Evolutionary conservation across 306 rosid genomes (phyloP), one percentile per base, ranked within the genome.

Genomic region (Parietaria judaica): DNA sequence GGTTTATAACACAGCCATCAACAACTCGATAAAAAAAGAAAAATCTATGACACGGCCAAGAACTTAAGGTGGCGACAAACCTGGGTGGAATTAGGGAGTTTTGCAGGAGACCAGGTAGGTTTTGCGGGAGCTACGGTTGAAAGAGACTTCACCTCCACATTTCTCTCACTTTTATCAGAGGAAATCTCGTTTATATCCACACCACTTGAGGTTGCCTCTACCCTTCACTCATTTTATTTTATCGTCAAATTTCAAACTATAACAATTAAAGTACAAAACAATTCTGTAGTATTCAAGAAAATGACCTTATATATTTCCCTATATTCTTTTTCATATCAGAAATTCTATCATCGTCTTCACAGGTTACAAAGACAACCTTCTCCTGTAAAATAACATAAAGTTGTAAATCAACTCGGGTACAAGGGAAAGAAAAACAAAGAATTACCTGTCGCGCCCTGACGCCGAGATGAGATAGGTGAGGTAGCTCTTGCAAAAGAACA

Each of bases 401-500:
- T 36, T 49, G 69, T 69, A 65, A 48, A 51, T 60, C 36, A 8
- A 48, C 41, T 60, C 36, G 45, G 70, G 31, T 31, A 61, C 50
- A 8, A 46, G 8, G 50, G 50, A 4, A 49, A n/a, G 6, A n/a
- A 49, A 7, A 7, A 13, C 58, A 51, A 47, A n/a, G 48, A 53
- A 11, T 75, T 79, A 78, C 99, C 79, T 92, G 99, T 35, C 99
- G 83, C 37, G 99, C 99, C 74, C 99, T 79, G 72, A 92, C 95
- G 70, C 96, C 99, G 49, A 92, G 95, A 84, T 88, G 99, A 84
- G 99, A 92, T 46, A 88, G 81, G 86, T 92, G 99, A 82, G 99
- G 99, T 55, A 92, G 76, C 79, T 92, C 96, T 76, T 92, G 99
- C 73, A 80, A 80, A 56, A 92, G 96, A 61, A 92, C 74, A 54